Conservation (phyloP, 257 asterid genomes). For the Oldenlandia corymbosa region DNA sequence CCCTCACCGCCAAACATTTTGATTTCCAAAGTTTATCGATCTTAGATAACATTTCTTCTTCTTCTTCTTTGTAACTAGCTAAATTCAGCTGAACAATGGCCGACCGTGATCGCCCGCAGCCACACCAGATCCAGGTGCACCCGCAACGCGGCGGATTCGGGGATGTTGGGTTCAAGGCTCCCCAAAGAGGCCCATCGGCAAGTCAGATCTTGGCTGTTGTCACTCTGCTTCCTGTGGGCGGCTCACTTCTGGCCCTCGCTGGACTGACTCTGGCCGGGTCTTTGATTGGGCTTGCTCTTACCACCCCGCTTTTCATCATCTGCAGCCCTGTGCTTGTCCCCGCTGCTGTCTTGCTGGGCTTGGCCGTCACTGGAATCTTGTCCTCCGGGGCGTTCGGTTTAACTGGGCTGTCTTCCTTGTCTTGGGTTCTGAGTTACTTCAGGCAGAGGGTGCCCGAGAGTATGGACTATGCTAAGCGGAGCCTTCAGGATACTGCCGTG, state of each 20-base stretch:
- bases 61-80: no score
- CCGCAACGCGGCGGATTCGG: constrained; percentile 23
- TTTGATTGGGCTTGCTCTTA: constrained; percentile 54
- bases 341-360: constrained; percentile 37
- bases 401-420: constrained; percentile 71
- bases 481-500: constrained; percentile 51
- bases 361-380: constrained; percentile 57
- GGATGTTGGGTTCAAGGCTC: constrained; percentile 35
- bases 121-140: constrained; percentile 50
- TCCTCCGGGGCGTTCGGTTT: constrained; percentile 81
- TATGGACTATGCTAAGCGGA: constrained; percentile 46
- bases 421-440: constrained; percentile 61
- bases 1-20: not conserved
- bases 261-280: constrained; percentile 51
- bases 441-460: constrained; percentile 41
- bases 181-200: constrained; percentile 56
- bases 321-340: constrained; percentile 81
- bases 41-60: no score
- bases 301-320: constrained; percentile 61
- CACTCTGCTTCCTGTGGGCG: constrained; percentile 61
- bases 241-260: constrained; percentile 55
- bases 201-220: constrained; percentile 51
- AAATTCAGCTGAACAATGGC: constrained; percentile 21
- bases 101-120: constrained; percentile 45
- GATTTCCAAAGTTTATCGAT: no score